A percentile compares a stretch with the other conserved stretches of the same genome.
phyloP scores from a whole-genome alignment of 2,329 filamentous ascomycete genomes.

The Fusarium sp. region DNA sequence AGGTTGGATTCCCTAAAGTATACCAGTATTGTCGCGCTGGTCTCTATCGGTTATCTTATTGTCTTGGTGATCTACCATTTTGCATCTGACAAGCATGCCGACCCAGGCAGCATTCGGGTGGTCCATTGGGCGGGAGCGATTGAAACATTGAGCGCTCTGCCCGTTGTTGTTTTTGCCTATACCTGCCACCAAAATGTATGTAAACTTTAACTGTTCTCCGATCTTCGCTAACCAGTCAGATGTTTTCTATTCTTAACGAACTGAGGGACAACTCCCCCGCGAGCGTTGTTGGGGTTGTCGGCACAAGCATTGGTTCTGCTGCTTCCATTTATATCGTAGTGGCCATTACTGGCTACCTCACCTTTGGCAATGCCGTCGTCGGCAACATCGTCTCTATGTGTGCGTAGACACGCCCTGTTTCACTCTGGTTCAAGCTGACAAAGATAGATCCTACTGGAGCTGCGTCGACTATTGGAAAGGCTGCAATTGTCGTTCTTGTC shows the following conservation, averaged over 20 bases:
- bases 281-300: conserved; percentile 79
- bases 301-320: conserved; percentile 87
- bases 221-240: conserved; percentile 60
- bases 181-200: conserved; percentile 96
- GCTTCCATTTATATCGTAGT: conserved; percentile 88
- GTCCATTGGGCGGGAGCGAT: conserved; percentile 83
- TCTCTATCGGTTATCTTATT: conserved; percentile 94
- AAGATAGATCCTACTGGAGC: conserved; percentile 56
- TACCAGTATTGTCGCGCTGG: conserved; percentile 88
- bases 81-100: conserved; percentile 76
- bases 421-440: conserved; percentile 32
- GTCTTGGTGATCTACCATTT: conserved; percentile 95
- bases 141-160: conserved; percentile 82
- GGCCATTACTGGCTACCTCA: conserved; percentile 93
- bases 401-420: conserved; percentile 54
- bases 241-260: conserved; percentile 99
- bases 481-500: conserved; percentile 93
- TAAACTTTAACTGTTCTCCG: neutral
- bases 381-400: conserved; percentile 97
- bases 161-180: conserved; percentile 98
- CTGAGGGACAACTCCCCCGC: conserved; percentile 82
- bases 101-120: conserved; percentile 77
- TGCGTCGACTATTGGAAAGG: conserved; percentile 89
- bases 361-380: conserved; percentile 87
- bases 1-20: conserved; percentile 96